These are phyloP conservation scores for Lipomyces kockii DNA, from an alignment of 805 yeast genomes.

Conservation along the genomic window DNA sequence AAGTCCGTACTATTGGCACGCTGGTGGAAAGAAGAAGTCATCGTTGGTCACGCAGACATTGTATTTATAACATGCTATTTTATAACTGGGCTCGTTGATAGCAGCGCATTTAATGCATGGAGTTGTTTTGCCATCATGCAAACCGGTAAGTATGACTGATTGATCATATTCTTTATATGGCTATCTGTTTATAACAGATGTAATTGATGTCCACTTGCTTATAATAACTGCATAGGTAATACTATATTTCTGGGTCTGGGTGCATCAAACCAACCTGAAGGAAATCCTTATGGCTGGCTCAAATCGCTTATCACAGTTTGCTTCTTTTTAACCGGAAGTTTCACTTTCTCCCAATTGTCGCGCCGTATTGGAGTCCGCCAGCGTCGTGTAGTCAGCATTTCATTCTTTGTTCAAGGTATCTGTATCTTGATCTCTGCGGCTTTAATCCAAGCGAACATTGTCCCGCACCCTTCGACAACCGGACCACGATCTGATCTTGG, in stretches of 20 bases:
- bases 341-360: not conserved
- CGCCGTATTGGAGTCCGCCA: not conserved
- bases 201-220: not conserved
- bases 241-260: not conserved
- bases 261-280: not conserved
- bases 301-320: not conserved
- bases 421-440: not conserved
- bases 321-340: not conserved
- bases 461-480: not conserved
- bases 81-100: not conserved
- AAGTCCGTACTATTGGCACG: not conserved
- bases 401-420: not conserved
- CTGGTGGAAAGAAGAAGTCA: not conserved
- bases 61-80: not conserved
- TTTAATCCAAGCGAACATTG: not conserved
- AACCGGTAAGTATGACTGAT: not conserved
- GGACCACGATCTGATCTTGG: not conserved
- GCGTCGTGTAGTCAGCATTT: not conserved
- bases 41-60: not conserved
- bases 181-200: not conserved
- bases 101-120: not conserved
- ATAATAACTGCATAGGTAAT: not conserved
- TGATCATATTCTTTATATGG: not conserved
- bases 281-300: conserved; percentile 1
- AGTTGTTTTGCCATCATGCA: conserved; percentile 1